phyloP scores from a whole-genome alignment of 2,329 filamentous ascomycete species.

The Cytospora leucostoma region DNA sequence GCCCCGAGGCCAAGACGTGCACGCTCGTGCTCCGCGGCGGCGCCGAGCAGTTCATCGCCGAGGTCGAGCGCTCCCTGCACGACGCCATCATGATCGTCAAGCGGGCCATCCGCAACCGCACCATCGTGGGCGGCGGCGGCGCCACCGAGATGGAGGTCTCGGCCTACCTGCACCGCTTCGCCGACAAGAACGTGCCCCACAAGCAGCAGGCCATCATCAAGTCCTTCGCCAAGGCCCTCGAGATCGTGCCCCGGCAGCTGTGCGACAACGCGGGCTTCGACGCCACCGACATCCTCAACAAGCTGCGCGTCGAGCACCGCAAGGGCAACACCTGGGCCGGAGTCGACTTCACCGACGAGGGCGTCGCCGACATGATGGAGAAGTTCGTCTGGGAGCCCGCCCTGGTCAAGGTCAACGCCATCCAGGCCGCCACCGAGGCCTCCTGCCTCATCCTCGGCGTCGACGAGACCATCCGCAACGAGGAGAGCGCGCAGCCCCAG shows the following conservation, averaged over 20 bases:
- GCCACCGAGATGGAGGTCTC: slow-evolving; percentile 97
- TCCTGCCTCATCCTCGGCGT: slow-evolving; percentile 94
- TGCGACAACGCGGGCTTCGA: slow-evolving; percentile 99
- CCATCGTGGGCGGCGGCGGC: slow-evolving; percentile 92
- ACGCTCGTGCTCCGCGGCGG: slow-evolving; percentile 93
- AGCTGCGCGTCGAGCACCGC: slow-evolving; percentile 91
- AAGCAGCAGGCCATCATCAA: slow-evolving; percentile 99
- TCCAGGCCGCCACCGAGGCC: slow-evolving; percentile 94
- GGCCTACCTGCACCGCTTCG: slow-evolving; percentile 87
- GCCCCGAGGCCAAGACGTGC: slow-evolving; percentile 93
- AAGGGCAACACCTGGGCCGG: slow-evolving; percentile 93
- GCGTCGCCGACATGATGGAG: slow-evolving; percentile 91
- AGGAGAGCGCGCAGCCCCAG: slow-evolving; percentile 85
- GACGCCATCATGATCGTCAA: slow-evolving; percentile 99
- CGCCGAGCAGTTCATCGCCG: slow-evolving; percentile 98
- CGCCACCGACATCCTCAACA: slow-evolving; percentile 96
- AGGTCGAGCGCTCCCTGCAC: slow-evolving; percentile 95
- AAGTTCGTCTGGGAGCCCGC: slow-evolving; percentile 97
- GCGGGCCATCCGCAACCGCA: slow-evolving; percentile 91
- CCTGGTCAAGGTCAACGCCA: slow-evolving; percentile 94
- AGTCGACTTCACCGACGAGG: slow-evolving; percentile 92
- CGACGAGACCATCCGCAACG: slow-evolving; percentile 98
- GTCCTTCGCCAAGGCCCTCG: slow-evolving; percentile 93
- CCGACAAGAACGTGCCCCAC: slow-evolving; percentile 87
- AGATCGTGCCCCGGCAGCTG: slow-evolving; percentile 93